Base-by-base conservation (phyloP, 345 rosid genomes). In the Linum tenue region DNA sequence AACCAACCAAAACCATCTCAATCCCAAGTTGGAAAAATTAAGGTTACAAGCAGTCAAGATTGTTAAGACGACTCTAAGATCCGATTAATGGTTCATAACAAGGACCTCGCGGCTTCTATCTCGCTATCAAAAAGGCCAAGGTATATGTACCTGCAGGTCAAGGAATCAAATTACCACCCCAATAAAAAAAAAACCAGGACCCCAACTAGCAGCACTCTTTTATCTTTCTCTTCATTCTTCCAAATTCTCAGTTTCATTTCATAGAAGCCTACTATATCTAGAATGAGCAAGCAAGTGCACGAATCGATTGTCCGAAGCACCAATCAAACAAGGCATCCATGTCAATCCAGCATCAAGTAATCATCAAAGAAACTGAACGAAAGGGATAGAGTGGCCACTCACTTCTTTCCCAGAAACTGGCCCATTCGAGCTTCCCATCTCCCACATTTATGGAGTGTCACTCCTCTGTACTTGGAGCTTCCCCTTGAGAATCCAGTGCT, bases 21-120 rank as follows among this genome's bases (percentile, higher is more conserved):
- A 48, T 22, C 61, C 43, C 57, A 22, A 22, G 31, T 22, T 43
- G 9, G 41, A 38, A 62, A 43, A 0, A 11, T 6, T 36, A 58
- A 40, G 59, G 35, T 40, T 40, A 60, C 44, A 8, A 35, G 16
- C 42, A 66, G n/a, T 64, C 60, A 7, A 61, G 36, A 59, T 37
- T n/a, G 36, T 60, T 40, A 37, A 56, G 63, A 37, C 43, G 11
- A 5, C 53, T 48, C 7, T 6, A 72, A 14, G 60, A 68, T 53
- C 37, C 55, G 73, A 60, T 55, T 66, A 2, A 12, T 56, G 55
- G 37, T 35, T 16, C 59, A 73, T 67, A 57, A 53, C 16, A 37
- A 60, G 56, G 69, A 94, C 99, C 99, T 91, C 73, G 97, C 99
- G 50, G 99, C 99, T 75, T 95, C 99, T 57, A 84, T 74, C 72